Base-by-base conservation (phyloP, 441 rosid species). In the Erodium moschatum region DNA sequence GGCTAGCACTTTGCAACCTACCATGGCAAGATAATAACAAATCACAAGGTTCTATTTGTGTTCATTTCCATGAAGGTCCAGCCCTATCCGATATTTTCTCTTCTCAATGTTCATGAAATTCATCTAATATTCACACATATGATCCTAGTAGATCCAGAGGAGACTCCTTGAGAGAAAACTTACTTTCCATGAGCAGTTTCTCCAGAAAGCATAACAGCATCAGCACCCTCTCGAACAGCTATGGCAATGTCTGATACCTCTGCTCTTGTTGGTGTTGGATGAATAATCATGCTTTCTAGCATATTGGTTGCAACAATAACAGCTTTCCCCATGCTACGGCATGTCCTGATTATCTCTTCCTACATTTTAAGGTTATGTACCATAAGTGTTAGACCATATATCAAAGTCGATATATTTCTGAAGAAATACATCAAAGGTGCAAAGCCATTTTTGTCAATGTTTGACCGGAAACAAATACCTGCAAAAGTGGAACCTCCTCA, bases 171-270 rank as follows among this genome's bases (percentile, higher is more conserved):
- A 9, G 52, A 20, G 64, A 27, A 10, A 52, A 78, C 97, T 81
- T 76, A 93, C 98, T 93, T 93, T 67, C 97, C 97, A 50, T 94
- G 92, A 75, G 97, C 96, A 74, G 97, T 94, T 84, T 94, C 98
- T 76, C 97, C 97, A 62, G 98, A 91, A 81, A 94, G 98, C 97
- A 94, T 94, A 7, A 94, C 87, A 9, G 92, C 96, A 83, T 94
- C 98, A 70, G 98, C 91, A 76, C 97, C 96, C 84, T 94, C 98
- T 56, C 96, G 85, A 74, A 94, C 97, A 76, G 97, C 96, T 16
- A 91, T 89, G 66, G 97, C 97, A 77, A 93, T 93, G 79, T 94
- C 97, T 40, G 98, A 91, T 56, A 93, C 98, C 86, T 94, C 98
- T 12, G 97, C 97, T 69, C 97, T 79, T 35, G 98, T 88, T 72